Evolutionary conservation across 371 early-diverging fungal genomes (phyloP).

Genomic region (Rhizopus delemar): DNA sequence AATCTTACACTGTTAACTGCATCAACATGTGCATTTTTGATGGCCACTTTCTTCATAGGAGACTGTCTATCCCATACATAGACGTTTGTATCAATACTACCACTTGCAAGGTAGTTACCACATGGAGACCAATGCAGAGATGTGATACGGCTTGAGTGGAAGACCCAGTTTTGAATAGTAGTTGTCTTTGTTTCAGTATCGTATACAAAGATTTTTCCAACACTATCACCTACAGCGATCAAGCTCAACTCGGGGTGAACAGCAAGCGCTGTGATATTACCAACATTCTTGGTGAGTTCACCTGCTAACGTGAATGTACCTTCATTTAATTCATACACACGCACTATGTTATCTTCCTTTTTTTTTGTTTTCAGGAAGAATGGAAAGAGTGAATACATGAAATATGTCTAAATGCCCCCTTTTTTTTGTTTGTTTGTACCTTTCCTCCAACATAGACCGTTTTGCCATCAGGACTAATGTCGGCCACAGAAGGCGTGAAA

Average conservation of each 20-base stretch:
- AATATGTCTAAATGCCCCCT: background rate
- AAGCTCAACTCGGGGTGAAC: slow-evolving; percentile 72
- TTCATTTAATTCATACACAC: slow-evolving; percentile 34
- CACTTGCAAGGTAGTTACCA: slow-evolving; percentile 75
- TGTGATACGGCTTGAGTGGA: slow-evolving; percentile 88
- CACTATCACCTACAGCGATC: slow-evolving; percentile 83
- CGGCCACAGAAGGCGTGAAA: slow-evolving; percentile 60
- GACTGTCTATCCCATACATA: slow-evolving; percentile 87
- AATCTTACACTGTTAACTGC: slow-evolving; percentile 76
- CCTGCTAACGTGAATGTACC: slow-evolving; percentile 21
- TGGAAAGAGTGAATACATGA: background rate
- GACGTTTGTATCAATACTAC: slow-evolving; percentile 86
- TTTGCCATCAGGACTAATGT: slow-evolving; percentile 57
- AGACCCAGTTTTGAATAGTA: slow-evolving; percentile 78
- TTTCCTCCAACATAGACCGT: slow-evolving; percentile 71
- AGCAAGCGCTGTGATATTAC: slow-evolving; percentile 75
- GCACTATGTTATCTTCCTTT: slow-evolving; percentile 53
- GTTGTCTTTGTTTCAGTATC: slow-evolving; percentile 58
- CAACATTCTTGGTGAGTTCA: slow-evolving; percentile 55
- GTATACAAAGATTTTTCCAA: slow-evolving; percentile 80
- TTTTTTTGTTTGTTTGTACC: slow-evolving; percentile 35
- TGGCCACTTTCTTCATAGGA: slow-evolving; percentile 74
- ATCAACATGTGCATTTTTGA: slow-evolving; percentile 85
- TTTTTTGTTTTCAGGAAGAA: background rate
- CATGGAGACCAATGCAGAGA: slow-evolving; percentile 79